Evolutionary conservation across 805 yeast species (phyloP), one percentile per base, ranked within the genome.

Genomic region (Metschnikowia lachancei): DNA sequence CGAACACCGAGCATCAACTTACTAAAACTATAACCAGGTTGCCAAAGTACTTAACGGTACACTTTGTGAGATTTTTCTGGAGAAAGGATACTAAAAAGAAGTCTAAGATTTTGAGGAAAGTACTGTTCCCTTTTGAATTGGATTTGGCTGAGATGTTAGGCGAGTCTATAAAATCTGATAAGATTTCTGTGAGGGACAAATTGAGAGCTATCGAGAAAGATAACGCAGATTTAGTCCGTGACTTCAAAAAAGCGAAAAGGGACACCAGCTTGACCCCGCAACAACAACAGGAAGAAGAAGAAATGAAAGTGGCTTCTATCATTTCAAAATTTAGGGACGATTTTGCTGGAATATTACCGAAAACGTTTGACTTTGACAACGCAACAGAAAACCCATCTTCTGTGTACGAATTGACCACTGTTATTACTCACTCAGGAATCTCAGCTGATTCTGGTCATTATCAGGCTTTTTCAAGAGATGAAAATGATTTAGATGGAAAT

Each of bases 371-470:
- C 36, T 36, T 61, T 26, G 61, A 61, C 2, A 58, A 56, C 13
- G 68, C 74, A 8, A 87, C 91, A 16, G 89, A 86, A 59, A 90
- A 92, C 61, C 92, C 95, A 5, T 83, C 95, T 0, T 88, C 94
- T 1, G 79, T 94, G 32, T 94, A 94, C 62, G 90, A 89, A 54
- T 77, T 94, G 54, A 71, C 74, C 32, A 89, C 95, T 1, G 80
- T 94, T 19, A 81, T 94, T 49, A 89, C 98, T 1, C 99, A 94
- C 69, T 86, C 85, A 61, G 99, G 99, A 41, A 83, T 96, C 7
- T 82, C 91, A 36, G 97, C 98, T 0, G 98, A 94, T 64, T 85
- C 96, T 24, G 99, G 99, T 14, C 99, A 94, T 67, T 94, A 94
- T 67, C 97, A 91, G 69, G 83, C 92, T 24, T 94, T 87, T 69